A percentile compares a stretch with the other conserved stretches of the same genome.
These are phyloP conservation scores for Nakaseomyces glabratus DNA, from an alignment of 1,139 yeast species.

Conservation along the genomic window DNA sequence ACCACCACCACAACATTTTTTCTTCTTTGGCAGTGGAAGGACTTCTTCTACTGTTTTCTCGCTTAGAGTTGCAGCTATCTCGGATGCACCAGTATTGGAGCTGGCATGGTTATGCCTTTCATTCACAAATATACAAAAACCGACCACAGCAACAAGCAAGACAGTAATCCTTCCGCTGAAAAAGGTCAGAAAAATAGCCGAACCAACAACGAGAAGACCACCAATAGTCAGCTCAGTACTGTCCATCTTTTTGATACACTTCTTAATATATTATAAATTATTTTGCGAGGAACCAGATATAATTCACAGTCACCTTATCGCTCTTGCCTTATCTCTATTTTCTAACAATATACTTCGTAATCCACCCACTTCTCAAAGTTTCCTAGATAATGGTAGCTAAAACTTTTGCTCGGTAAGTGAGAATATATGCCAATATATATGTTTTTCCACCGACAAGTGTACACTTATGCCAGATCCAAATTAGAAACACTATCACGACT, in stretches of 20 bases:
- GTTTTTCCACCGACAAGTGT: too few species aligned
- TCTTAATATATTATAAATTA: neutral
- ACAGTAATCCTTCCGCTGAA: conserved; percentile 34
- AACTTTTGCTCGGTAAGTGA: too few species aligned
- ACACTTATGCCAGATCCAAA: too few species aligned
- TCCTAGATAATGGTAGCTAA: too few species aligned
- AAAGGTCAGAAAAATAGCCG: conserved; percentile 10
- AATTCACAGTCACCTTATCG: too few species aligned
- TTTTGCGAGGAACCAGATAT: too few species aligned
- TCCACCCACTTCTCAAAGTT: too few species aligned
- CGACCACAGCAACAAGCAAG: conserved; percentile 24
- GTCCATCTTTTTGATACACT: neutral
- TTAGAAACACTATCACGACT: too few species aligned
- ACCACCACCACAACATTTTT: conserved; percentile 8
- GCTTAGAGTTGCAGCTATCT: neutral
- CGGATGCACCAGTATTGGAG: neutral
- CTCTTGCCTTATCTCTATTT: too few species aligned
- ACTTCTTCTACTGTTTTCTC: neutral
- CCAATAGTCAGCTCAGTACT: conserved; percentile 4
- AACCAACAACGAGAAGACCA: conserved; percentile 8
- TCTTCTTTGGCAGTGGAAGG: neutral
- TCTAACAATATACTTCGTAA: too few species aligned
- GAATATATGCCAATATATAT: too few species aligned
- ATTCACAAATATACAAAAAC: conserved; percentile 24
- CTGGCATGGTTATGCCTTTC: conserved; percentile 9